phyloP scores from a whole-genome alignment of 805 yeast genomes.

The Pachysolen tannophilus region DNA sequence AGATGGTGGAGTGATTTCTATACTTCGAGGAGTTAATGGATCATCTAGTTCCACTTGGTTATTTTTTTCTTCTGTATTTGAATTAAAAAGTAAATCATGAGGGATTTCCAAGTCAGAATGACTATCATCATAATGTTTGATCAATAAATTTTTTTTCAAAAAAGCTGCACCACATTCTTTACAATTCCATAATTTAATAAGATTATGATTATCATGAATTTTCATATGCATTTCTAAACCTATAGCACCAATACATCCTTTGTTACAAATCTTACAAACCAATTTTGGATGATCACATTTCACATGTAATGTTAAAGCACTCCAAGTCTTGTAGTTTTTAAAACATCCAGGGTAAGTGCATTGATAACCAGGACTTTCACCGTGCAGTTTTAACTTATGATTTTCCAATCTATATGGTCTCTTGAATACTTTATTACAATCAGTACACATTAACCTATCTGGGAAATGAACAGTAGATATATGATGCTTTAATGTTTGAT shows the following conservation, averaged over 20 bases:
- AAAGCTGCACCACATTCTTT: conserved; percentile 40
- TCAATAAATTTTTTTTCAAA: conserved; percentile 48
- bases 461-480: conserved; percentile 51
- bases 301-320: conserved; percentile 62
- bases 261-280: conserved; percentile 57
- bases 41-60: too few species aligned
- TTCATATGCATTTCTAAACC: conserved; percentile 71
- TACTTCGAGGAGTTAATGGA: too few species aligned
- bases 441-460: conserved; percentile 43
- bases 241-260: conserved; percentile 62
- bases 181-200: conserved; percentile 63
- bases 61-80: too few species aligned
- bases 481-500: conserved; percentile 72
- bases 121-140: conserved; percentile 47
- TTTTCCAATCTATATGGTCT: conserved; percentile 58
- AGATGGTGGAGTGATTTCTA: too few species aligned
- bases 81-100: too few species aligned
- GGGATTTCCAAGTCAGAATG: too few species aligned
- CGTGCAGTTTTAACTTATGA: conserved; percentile 64
- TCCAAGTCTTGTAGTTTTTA: conserved; percentile 58
- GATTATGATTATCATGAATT: conserved; percentile 49
- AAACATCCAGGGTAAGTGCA: conserved; percentile 61
- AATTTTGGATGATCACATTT: conserved; percentile 68
- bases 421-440: conserved; percentile 57
- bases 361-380: conserved; percentile 41